phyloP scores from a whole-genome alignment of 2,329 filamentous ascomycete genomes.

The Colletotrichum brevisporum region DNA sequence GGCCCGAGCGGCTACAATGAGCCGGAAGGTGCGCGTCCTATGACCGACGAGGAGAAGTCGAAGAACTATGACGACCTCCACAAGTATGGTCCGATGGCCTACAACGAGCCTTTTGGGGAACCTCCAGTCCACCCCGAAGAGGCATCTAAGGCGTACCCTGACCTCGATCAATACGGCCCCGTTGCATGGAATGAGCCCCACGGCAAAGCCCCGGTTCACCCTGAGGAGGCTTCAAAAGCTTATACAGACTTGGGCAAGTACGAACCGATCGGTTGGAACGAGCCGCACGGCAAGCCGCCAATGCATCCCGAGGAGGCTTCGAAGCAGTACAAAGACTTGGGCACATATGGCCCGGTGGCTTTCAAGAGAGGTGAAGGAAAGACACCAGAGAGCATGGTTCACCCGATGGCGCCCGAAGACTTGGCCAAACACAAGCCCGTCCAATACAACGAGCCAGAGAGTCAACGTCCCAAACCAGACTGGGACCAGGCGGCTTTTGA shows the following conservation, averaged over 20 bases:
- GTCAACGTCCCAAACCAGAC: slow-evolving; percentile 51
- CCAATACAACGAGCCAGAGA: slow-evolving; percentile 33
- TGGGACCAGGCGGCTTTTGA: slow-evolving; percentile 49
- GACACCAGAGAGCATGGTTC: slow-evolving; percentile 21
- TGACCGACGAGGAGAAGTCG: slow-evolving; percentile 55
- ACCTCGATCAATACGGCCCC: slow-evolving; percentile 56
- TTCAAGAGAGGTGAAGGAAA: slow-evolving; percentile 44
- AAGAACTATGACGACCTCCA: slow-evolving; percentile 55
- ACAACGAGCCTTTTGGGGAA: slow-evolving; percentile 54
- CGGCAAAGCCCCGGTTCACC: slow-evolving; percentile 35
- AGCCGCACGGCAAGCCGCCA: slow-evolving; percentile 42
- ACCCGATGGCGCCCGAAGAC: slow-evolving; percentile 26
- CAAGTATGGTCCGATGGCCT: slow-evolving; percentile 50
- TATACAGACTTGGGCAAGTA: slow-evolving; percentile 41
- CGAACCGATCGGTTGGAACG: slow-evolving; percentile 43
- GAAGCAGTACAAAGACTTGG: slow-evolving; percentile 54
- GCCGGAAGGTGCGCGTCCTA: slow-evolving; percentile 50
- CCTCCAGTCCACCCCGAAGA: slow-evolving; percentile 50
- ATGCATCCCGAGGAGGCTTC: slow-evolving; percentile 51
- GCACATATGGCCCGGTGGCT: slow-evolving; percentile 47
- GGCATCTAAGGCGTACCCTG: slow-evolving; percentile 54
- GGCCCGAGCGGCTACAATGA: slow-evolving; percentile 54
- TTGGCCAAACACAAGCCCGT: slow-evolving; percentile 33
- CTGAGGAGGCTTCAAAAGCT: slow-evolving; percentile 33
- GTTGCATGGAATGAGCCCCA: slow-evolving; percentile 43